Conservation (phyloP, 2,329 filamentous ascomycete genomes). For the Hymenoscyphus occultus region DNA sequence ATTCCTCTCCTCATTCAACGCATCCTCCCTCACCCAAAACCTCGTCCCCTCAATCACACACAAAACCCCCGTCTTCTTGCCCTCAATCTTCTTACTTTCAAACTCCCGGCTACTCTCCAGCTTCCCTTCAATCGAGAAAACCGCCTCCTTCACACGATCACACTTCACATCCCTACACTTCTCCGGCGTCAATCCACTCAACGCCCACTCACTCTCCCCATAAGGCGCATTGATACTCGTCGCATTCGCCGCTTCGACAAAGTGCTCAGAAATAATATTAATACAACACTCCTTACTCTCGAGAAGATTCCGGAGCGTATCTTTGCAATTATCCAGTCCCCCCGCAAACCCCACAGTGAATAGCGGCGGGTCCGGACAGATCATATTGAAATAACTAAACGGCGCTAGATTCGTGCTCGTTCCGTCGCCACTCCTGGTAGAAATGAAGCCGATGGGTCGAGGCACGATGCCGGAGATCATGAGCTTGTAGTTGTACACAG, state of each 20-base stretch:
- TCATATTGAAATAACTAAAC: constrained; percentile 81
- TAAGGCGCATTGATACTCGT: constrained; percentile 74
- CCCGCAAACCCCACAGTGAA: constrained; percentile 61
- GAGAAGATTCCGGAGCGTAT: constrained; percentile 71
- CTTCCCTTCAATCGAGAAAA: constrained; percentile 80
- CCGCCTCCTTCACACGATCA: constrained; percentile 74
- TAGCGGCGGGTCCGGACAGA: constrained; percentile 82
- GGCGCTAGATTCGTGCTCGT: constrained; percentile 73
- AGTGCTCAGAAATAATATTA: constrained; percentile 84
- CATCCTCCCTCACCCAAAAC: constrained; percentile 90
- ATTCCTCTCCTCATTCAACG: constrained; percentile 73
- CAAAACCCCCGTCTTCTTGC: constrained; percentile 71
- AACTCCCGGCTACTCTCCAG: constrained; percentile 74
- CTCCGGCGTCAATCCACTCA: constrained; percentile 71
- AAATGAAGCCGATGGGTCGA: constrained; percentile 70
- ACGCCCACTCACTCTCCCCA: constrained; percentile 74
- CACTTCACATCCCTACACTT: constrained; percentile 64
- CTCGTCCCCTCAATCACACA: constrained; percentile 77
- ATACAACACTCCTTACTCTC: constrained; percentile 75
- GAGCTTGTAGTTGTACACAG: constrained; percentile 83
- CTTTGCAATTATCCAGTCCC: constrained; percentile 59
- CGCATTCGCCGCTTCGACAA: constrained; percentile 84
- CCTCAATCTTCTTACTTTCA: constrained; percentile 66
- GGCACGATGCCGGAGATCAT: constrained; percentile 81
- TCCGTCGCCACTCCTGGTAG: constrained; percentile 58